These are phyloP conservation scores for Dalbergia oliveri DNA, from an alignment of 306 rosid genomes.

Conservation along the genomic window DNA sequence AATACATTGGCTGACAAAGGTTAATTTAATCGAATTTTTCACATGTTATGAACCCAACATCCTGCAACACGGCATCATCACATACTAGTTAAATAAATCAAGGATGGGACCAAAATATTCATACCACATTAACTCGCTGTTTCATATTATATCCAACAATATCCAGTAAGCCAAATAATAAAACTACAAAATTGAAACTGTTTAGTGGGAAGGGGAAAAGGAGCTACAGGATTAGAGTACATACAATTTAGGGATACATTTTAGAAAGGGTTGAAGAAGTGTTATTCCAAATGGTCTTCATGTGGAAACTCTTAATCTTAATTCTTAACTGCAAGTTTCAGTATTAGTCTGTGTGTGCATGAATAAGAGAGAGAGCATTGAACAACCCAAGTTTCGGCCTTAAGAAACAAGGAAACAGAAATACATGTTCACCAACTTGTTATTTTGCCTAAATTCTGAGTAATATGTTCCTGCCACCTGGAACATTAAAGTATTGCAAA, in stretches of 20 bases:
- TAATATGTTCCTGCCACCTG: not conserved
- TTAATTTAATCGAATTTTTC: not conserved
- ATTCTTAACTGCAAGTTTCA: not conserved
- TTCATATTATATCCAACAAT: not conserved
- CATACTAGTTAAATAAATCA: not conserved
- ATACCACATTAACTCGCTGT: not conserved
- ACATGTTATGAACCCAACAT: not conserved
- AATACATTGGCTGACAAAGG: not conserved
- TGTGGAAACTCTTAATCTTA: constrained; percentile 11
- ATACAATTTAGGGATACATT: not conserved
- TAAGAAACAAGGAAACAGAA: constrained; percentile 1
- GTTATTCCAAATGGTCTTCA: not conserved
- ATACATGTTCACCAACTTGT: not conserved
- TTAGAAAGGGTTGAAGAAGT: not conserved
- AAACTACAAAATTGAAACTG: not conserved
- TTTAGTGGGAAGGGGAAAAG: not conserved
- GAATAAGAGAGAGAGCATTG: not conserved
- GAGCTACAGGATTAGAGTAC: not conserved
- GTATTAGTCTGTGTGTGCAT: not conserved
- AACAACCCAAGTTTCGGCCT: not conserved
- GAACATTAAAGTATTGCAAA: not conserved
- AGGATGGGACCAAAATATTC: not conserved
- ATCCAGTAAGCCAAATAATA: not conserved
- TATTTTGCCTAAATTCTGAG: not conserved
- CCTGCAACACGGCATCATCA: not conserved